Conservation (phyloP, 2,329 filamentous ascomycete species). For the Hymenotorrendiella dingleyae region DNA sequence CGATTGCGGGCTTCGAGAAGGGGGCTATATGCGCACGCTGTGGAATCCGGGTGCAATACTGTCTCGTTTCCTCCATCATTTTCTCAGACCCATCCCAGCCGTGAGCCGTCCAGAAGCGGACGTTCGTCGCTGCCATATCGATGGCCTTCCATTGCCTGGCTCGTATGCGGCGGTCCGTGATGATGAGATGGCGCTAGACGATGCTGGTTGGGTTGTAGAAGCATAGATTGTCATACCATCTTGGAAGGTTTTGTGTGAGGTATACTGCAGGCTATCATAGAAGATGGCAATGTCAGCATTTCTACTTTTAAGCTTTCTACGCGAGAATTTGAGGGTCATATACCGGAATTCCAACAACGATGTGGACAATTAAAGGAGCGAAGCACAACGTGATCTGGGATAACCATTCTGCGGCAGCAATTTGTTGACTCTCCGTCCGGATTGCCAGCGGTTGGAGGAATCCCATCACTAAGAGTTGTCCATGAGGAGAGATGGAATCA, state of each 20-base stretch:
- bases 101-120: conserved; percentile 31
- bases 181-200: conserved; percentile 1
- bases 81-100: conserved; percentile 33
- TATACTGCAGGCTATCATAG: too few species aligned
- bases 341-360: conserved; percentile 25
- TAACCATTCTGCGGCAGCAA: conserved; percentile 26
- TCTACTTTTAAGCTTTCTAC: too few species aligned
- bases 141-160: conserved; percentile 24
- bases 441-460: neutral
- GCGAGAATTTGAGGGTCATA: too few species aligned
- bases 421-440: neutral
- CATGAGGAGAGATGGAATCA: too few species aligned
- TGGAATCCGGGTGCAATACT: conserved; percentile 1
- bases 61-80: conserved; percentile 19
- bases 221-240: conserved; percentile 29
- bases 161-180: conserved; percentile 28
- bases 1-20: neutral
- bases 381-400: conserved; percentile 30
- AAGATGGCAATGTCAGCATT: too few species aligned
- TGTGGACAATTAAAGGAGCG: conserved; percentile 31
- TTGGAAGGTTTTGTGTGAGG: conserved; percentile 17
- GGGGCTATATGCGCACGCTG: neutral
- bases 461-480: too few species aligned
- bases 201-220: conserved; percentile 32
- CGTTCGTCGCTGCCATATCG: conserved; percentile 31